phyloP scores from a whole-genome alignment of 345 rosid genomes.

The Erysimum cheiranthoides region DNA sequence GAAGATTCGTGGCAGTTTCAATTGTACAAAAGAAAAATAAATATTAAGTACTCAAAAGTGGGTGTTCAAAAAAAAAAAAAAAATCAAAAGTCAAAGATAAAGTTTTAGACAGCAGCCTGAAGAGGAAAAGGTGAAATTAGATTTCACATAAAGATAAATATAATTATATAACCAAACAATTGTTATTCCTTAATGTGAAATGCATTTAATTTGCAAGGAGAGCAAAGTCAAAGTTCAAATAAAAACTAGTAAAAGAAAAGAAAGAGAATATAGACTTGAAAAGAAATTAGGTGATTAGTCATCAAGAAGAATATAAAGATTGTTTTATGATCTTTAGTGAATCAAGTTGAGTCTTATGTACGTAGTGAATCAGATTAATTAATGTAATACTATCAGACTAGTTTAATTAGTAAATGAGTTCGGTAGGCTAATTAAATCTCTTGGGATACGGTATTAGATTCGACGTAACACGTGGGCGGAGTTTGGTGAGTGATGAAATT shows the following conservation, averaged over 20 bases:
- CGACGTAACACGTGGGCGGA: slow-evolving; percentile 50
- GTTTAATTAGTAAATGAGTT: slow-evolving; percentile 23
- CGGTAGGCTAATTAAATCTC: slow-evolving; percentile 39
- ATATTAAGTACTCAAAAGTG: not conserved
- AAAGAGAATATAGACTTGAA: slow-evolving; percentile 35
- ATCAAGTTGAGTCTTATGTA: slow-evolving; percentile 43
- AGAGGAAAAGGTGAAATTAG: slow-evolving; percentile 19
- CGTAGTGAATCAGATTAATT: slow-evolving; percentile 31
- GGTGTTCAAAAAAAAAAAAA: not conserved
- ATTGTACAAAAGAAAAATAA: slow-evolving; percentile 13
- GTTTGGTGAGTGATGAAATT: slow-evolving; percentile 43
- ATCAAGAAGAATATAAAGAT: slow-evolving; percentile 19
- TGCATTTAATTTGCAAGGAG: slow-evolving; percentile 26
- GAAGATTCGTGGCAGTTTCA: slow-evolving; percentile 37
- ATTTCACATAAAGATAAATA: slow-evolving; percentile 14
- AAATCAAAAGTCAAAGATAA: slow-evolving; percentile 35
- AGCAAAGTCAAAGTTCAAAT: slow-evolving; percentile 41
- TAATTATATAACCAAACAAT: slow-evolving; percentile 27
- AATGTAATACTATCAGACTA: slow-evolving; percentile 17
- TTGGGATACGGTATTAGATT: slow-evolving; percentile 37
- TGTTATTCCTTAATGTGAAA: slow-evolving; percentile 29
- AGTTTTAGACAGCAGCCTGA: slow-evolving; percentile 23
- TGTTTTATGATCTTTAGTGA: slow-evolving; percentile 28
- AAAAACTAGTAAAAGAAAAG: not conserved
- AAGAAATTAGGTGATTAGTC: slow-evolving; percentile 29